Base-by-base conservation (phyloP, 768 basidiomycete genomes). In the Phallus indusiatus region DNA sequence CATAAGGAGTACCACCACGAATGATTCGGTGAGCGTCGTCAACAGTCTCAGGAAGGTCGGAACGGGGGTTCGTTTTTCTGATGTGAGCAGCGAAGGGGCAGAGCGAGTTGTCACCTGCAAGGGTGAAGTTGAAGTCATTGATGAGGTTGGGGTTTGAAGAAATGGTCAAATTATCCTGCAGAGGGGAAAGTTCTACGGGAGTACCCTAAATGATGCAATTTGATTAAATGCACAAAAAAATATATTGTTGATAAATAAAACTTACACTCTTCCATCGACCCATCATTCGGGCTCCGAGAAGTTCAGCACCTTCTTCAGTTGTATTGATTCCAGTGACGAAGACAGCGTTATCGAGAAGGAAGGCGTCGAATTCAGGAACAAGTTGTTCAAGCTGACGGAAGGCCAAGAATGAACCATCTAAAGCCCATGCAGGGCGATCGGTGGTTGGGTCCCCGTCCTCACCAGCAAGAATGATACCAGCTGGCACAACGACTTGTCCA, bases 221-320 rank as follows among this genome's bases (percentile, higher is more conserved):
- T 8, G 1, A 36, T 14, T 24, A 20, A 17, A 36, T 16, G 11
- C 17, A n/a, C n/a, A n/a, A n/a, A n/a, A n/a, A n/a, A n/a, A n/a
- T n/a, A n/a, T n/a, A n/a, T n/a, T n/a, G n/a, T n/a, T n/a, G n/a
- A n/a, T n/a, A n/a, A 24, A 36, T 47, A 18, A 8, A 1, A 57
- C 46, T 65, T 78, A 56, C 71, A 56, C 66, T 68, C 67, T 78
- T 80, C 80, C 79, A 81, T 18, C 81, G 71, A 12, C 81, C 81
- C 21, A 81, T 71, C 61, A 81, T 69, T 55, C 80, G 72, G 17
- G 80, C 80, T 46, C 79, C 80, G 17, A 78, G 70, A n/a, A 81
- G 71, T 18, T 76, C 78, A 47, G 74, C 74, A 17, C 79, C 78
- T 59, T 79, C 67, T 54, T 73, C 63, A 8, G 60, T 60, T 1